Evolutionary conservation across 768 basidiomycete species (phyloP).

Genomic region (Collybiopsis luxurians): DNA sequence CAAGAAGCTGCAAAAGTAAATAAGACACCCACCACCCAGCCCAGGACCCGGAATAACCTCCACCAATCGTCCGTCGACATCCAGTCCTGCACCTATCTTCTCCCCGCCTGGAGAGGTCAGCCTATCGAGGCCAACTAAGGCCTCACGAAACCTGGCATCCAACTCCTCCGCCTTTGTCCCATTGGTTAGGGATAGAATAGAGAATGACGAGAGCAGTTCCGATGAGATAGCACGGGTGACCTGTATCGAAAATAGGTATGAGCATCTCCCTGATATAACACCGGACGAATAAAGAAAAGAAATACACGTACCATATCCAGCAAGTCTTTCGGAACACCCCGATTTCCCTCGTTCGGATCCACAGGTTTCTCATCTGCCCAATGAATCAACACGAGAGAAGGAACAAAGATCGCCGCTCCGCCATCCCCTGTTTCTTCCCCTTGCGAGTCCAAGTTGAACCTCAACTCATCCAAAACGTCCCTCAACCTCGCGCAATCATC

Average conservation of each 20-base stretch:
- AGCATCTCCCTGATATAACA: not conserved
- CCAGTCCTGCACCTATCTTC: constrained; percentile 18
- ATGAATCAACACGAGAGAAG: constrained; percentile 57
- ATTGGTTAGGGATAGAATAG: constrained; percentile 50
- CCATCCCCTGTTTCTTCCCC: too few species aligned
- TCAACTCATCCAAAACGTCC: constrained; percentile 41
- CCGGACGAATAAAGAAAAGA: not conserved
- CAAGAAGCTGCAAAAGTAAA: too few species aligned
- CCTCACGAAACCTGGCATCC: constrained; percentile 50
- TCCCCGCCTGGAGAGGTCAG: too few species aligned
- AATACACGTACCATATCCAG: constrained; percentile 51
- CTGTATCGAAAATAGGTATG: constrained; percentile 35
- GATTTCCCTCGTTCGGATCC: constrained; percentile 16
- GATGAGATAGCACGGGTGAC: constrained; percentile 46
- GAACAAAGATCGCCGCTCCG: constrained; percentile 55
- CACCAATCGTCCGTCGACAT: constrained; percentile 57
- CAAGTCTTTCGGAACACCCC: constrained; percentile 45
- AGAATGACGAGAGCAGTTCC: constrained; percentile 35
- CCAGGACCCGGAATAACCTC: constrained; percentile 25
- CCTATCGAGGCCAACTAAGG: constrained; percentile 38
- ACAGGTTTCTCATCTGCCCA: constrained; percentile 49
- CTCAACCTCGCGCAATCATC: constrained; percentile 73
- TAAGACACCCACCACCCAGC: not conserved
- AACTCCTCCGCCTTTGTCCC: constrained; percentile 45
- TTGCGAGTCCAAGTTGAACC: constrained; percentile 16